Base-by-base conservation (phyloP, 2,329 filamentous ascomycete genomes). In the Colletotrichum gigasporum region DNA sequence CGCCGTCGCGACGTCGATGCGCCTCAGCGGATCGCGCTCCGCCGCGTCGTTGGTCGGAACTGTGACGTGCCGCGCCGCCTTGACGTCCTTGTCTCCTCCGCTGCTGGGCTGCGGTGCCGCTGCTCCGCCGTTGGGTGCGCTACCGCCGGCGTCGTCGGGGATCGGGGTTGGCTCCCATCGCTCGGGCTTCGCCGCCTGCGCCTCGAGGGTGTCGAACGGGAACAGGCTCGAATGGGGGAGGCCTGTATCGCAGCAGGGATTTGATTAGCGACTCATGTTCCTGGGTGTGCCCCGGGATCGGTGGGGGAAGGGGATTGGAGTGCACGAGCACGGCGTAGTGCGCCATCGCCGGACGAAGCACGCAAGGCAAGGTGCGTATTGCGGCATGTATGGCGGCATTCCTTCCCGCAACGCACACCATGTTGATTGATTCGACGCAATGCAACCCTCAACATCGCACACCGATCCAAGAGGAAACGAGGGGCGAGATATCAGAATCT, bases 171-270 rank as follows among this genome's bases (percentile, higher is more conserved):
- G 91, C 32, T 86, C 83, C 84, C 91, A 96, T 76, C 94, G 87
- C 68, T 91, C 82, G 7, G 93, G 90, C 66, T 87, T 86, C 30
- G 93, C 92, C 66, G 91, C 87, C 68, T 91, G 89, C 39, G 94
- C 92, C 78, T 97, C 93, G 67, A 97, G 87, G 1, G 93, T 96
- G 71, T 97, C 94, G 77, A 91, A 97, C 8, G 94, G 94, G 73
- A 97, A 97, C 79, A 93, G 93, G 62, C 86, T 85, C 37, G 90
- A 83, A 76, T 96, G 90, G 14, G 94, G 94, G 20, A 97, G 86
- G 65, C 93, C 92, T 94, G 67, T n/a, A n/a, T n/a, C n/a, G n/a
- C 3, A 20, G 28, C 18, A 50, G 11, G 7, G 28, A 45, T n/a
- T 28, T 26, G 50, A 47, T 53, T 26, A 51, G 44, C 63, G 30